phyloP scores from a whole-genome alignment of 345 rosid species.

The Gossypium bickii region DNA sequence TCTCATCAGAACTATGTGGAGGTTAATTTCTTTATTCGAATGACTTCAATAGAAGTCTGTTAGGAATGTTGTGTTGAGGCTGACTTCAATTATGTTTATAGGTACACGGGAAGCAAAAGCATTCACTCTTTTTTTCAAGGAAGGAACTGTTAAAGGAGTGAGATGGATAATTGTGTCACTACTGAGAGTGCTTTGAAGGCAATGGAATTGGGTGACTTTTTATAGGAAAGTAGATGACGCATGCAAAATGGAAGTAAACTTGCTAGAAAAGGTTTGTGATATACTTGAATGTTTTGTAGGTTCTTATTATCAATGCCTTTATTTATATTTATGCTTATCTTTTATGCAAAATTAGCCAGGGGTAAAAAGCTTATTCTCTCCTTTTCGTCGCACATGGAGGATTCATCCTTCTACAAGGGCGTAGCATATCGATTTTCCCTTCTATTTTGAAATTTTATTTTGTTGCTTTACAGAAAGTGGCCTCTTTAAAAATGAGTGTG shows the following conservation, averaged over 20 bases:
- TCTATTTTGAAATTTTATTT: slow-evolving; percentile 13
- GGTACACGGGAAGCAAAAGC: slow-evolving; percentile 59
- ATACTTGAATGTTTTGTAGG: not conserved
- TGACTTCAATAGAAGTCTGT: too few relatives aligned
- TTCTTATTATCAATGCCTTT: not conserved
- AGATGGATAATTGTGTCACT: slow-evolving; percentile 65
- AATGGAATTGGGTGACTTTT: slow-evolving; percentile 57
- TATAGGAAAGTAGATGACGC: slow-evolving; percentile 63
- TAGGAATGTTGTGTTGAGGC: slow-evolving; percentile 19
- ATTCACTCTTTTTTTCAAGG: too few relatives aligned
- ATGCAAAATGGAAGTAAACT: slow-evolving; percentile 52
- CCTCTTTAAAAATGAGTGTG: slow-evolving; percentile 66
- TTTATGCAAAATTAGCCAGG: not conserved
- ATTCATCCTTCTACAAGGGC: not conserved
- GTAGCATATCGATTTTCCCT: not conserved
- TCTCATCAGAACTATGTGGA: slow-evolving; percentile 86
- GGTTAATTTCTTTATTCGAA: too few relatives aligned
- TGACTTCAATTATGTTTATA: slow-evolving; percentile 23
- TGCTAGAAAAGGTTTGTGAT: slow-evolving; percentile 65
- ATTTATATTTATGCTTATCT: not conserved
- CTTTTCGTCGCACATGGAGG: not conserved
- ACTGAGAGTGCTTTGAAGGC: slow-evolving; percentile 53
- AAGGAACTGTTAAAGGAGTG: slow-evolving; percentile 79
- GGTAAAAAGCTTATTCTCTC: not conserved
- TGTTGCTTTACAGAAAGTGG: slow-evolving; percentile 53